These are phyloP conservation scores for Starmerella asiatica DNA, from an alignment of 805 yeast genomes.

Conservation along the genomic window DNA sequence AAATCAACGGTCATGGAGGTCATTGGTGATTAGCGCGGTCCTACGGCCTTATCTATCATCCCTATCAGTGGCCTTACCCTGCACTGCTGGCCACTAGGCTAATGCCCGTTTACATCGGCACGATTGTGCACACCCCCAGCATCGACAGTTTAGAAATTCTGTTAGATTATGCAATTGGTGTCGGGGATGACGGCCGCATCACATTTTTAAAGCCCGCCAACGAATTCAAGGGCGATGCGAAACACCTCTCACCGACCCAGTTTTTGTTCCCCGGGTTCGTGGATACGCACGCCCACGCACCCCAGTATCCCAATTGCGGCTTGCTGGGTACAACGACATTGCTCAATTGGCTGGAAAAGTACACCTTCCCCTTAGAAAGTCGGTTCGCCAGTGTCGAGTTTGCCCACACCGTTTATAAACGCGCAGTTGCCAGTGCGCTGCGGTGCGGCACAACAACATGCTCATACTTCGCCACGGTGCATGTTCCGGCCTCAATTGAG, in stretches of 20 bases:
- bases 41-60: too few species aligned
- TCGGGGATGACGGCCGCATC: conserved; percentile 39
- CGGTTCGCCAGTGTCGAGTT: conserved; percentile 39
- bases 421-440: conserved; percentile 58
- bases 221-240: background rate
- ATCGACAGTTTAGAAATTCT: conserved; percentile 36
- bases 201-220: conserved; percentile 5
- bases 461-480: conserved; percentile 81
- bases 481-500: conserved; percentile 56
- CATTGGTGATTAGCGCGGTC: too few species aligned
- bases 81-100: too few species aligned
- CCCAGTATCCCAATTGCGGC: conserved; percentile 71
- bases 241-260: conserved; percentile 11
- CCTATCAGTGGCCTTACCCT: too few species aligned
- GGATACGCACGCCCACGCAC: conserved; percentile 75
- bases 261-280: conserved; percentile 76
- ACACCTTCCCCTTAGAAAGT: conserved; percentile 82
- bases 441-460: conserved; percentile 82
- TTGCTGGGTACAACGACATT: conserved; percentile 75
- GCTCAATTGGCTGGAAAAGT: conserved; percentile 74
- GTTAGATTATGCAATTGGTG: conserved; percentile 48
- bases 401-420: conserved; percentile 52
- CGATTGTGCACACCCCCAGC: conserved; percentile 13
- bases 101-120: conserved; percentile 12
- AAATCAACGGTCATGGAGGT: too few species aligned